Conservation (phyloP, 106 monocot genomes). For the Platanthera zijinensis region DNA sequence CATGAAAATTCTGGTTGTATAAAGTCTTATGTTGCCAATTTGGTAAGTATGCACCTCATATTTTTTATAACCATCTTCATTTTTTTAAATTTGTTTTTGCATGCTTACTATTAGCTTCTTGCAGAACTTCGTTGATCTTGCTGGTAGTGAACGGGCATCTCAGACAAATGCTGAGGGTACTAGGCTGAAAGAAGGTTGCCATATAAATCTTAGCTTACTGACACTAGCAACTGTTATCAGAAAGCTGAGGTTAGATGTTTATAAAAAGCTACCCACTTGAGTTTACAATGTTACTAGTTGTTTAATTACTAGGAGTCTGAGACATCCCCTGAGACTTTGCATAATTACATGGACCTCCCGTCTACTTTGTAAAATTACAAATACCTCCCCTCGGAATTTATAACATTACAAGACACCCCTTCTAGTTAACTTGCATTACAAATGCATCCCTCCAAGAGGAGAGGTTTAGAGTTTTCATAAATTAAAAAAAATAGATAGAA, state of each 20-base stretch:
- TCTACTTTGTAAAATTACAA: too few relatives aligned
- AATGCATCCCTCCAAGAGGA: too few relatives aligned
- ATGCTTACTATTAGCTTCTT: slow-evolving; percentile 11
- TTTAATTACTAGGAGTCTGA: too few relatives aligned
- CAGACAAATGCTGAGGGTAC: slow-evolving; percentile 89
- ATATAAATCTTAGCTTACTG: slow-evolving; percentile 92
- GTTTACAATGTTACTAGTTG: too few relatives aligned
- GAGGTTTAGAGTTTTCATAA: too few relatives aligned
- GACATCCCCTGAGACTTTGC: too few relatives aligned
- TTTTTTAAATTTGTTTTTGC: not conserved
- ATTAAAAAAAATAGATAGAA: too few relatives aligned
- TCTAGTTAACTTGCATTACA: too few relatives aligned
- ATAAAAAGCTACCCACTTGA: too few relatives aligned
- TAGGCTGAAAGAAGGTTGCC: slow-evolving; percentile 96
- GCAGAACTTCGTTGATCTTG: slow-evolving; percentile 99
- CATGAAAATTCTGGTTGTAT: slow-evolving; percentile 75
- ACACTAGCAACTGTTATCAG: slow-evolving; percentile 95
- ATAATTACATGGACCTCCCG: too few relatives aligned
- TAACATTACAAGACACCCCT: too few relatives aligned
- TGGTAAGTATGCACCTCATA: slow-evolving; percentile 31
- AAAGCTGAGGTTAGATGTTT: slow-evolving; percentile 64
- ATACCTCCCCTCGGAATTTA: too few relatives aligned
- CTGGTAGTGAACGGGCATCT: slow-evolving; percentile 88
- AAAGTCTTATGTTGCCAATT: slow-evolving; percentile 86
- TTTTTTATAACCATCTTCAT: not conserved